Evolutionary conservation across 441 rosid genomes (phyloP).

Genomic region (Raphanus hybrid): DNA sequence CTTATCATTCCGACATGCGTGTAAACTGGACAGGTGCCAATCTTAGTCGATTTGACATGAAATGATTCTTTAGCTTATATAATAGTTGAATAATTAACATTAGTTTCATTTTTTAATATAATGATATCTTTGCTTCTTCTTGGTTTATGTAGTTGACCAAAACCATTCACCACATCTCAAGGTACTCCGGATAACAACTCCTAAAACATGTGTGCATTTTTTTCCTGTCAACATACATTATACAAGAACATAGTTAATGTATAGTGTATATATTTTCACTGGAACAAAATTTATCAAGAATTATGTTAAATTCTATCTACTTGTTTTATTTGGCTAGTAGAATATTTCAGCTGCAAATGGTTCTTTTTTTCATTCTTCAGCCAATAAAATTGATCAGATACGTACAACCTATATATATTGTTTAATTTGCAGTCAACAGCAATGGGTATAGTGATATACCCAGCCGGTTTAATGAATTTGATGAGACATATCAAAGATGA

Average conservation of each 20-base stretch:
- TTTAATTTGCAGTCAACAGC: slow-evolving; percentile 36
- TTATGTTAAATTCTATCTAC: not conserved
- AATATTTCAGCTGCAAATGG: not conserved
- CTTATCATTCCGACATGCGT: slow-evolving; percentile 1
- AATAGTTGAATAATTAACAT: not conserved
- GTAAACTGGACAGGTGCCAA: slow-evolving; percentile 36
- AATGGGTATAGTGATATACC: slow-evolving; percentile 39
- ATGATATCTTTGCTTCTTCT: not conserved
- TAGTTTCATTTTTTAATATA: not conserved
- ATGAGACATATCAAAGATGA: slow-evolving; percentile 40
- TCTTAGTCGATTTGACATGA: not conserved
- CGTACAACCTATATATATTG: slow-evolving; percentile 10
- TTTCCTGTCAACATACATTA: not conserved
- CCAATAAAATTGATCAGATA: not conserved
- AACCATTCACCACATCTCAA: slow-evolving; percentile 41
- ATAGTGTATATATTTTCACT: not conserved
- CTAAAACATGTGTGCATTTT: not conserved
- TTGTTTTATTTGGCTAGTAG: not conserved
- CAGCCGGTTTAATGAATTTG: slow-evolving; percentile 28
- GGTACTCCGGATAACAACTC: slow-evolving; percentile 20
- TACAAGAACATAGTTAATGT: not conserved
- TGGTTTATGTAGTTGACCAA: slow-evolving; percentile 25
- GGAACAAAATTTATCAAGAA: not conserved
- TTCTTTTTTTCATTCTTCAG: not conserved
- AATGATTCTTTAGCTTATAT: not conserved